Base-by-base conservation (phyloP, 108 stramenopile species). In the Tribonema minus region DNA sequence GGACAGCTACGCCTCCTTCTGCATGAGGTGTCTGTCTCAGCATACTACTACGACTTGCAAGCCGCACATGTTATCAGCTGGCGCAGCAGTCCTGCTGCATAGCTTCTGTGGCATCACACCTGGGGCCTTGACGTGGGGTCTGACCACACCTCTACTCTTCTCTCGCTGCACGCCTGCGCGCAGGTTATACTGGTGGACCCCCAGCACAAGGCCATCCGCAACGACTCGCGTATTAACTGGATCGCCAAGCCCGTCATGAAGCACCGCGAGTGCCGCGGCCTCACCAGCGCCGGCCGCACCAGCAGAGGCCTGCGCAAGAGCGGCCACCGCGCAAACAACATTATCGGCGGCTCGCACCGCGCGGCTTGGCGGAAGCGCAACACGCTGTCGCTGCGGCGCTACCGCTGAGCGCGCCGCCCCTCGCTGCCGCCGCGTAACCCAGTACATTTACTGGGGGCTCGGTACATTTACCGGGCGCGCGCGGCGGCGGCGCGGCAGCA, bases 141-240 rank as follows among this genome's bases (percentile, higher is more conserved):
- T n/a, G n/a, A n/a, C n/a, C n/a, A n/a, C n/a, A n/a, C n/a, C n/a
- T n/a, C n/a, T n/a, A n/a, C n/a, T 15, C 46, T 54, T 20, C 9
- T 15, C 46, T 54, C 46, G 46, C 9, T 54, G 46, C 46, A 54
- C 46, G 9, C 15, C 20, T 54, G 20, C 46, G 20, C 28, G 6
- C 37, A 79, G 77, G 77, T 79, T 70, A 98, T 99, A 88, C 67
- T 94, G 61, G 96, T 98, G 82, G 99, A 99, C 89, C 97, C 99
- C 37, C 64, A 84, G 74, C 97, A 98, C 88, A 67, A 69, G 63
- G 94, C 91, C 85, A 95, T 99, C 91, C 92, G 97, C 78, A 95
- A 95, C 84, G 99, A 99, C 75, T 90, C 99, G 37, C 94, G 96
- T 81, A 95, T 97, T 87, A 95, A 99, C 89, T 99, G 99, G 99